Evolutionary conservation across 2,329 filamentous ascomycete genomes (phyloP).

Genomic region (Trichoderma pleuroti): DNA sequence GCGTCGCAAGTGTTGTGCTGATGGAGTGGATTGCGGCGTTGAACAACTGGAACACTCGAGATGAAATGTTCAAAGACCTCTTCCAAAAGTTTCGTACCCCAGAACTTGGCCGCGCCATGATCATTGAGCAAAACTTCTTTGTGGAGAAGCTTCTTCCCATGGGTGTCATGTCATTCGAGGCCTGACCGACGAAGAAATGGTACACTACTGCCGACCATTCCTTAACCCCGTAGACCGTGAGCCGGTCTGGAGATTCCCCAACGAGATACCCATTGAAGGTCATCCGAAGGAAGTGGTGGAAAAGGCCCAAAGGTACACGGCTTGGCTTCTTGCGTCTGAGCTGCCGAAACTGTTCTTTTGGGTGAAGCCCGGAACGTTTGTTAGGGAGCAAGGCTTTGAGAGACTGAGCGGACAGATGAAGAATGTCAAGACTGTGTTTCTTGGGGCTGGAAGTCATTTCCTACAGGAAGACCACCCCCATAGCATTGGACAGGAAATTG

Average conservation of each 20-base stretch:
- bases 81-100: background rate
- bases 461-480: background rate
- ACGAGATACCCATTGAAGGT: background rate
- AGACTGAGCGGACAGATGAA: background rate
- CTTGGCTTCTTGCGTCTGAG: background rate
- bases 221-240: background rate
- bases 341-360: slow-evolving; percentile 5
- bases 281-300: background rate
- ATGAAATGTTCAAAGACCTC: background rate
- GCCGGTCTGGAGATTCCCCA: background rate
- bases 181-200: background rate
- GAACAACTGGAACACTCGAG: background rate
- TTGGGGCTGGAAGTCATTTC: background rate
- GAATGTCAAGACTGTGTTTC: background rate
- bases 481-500: background rate
- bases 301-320: background rate
- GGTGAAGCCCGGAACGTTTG: background rate
- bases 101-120: background rate
- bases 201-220: background rate
- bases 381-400: background rate
- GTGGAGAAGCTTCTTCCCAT: background rate
- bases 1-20: background rate
- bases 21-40: background rate
- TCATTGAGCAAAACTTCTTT: background rate
- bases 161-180: background rate